These are phyloP conservation scores for Chytriomyces sp. DNA, from an alignment of 192 early-diverging fungal species.

Conservation along the genomic window DNA sequence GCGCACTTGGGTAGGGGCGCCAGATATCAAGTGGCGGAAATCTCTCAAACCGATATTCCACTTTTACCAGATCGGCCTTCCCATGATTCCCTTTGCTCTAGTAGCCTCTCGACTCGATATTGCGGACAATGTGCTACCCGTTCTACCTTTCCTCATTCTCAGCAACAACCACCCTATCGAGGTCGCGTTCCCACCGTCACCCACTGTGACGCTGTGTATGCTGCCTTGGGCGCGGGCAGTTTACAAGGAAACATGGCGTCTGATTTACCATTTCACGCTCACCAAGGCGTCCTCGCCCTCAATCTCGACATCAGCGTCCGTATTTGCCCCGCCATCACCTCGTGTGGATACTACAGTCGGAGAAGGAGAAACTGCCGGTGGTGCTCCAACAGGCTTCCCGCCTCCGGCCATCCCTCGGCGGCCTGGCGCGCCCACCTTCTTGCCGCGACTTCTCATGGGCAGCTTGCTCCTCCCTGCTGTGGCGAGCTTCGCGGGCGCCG, in stretches of 20 bases:
- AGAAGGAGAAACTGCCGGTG: background rate
- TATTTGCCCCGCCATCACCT: no score
- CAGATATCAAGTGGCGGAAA: background rate
- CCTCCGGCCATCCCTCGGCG: background rate
- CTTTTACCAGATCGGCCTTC: slow-evolving; percentile 34
- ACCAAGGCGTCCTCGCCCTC: background rate
- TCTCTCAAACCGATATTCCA: background rate
- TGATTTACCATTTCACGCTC: slow-evolving; percentile 21
- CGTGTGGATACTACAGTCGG: background rate
- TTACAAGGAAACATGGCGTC: slow-evolving; percentile 27
- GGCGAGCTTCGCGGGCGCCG: slow-evolving; percentile 6
- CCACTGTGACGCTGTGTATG: slow-evolving; percentile 39
- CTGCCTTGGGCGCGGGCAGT: slow-evolving; percentile 39
- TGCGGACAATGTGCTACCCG: slow-evolving; percentile 39
- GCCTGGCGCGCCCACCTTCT: slow-evolving; percentile 11
- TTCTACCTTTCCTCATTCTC: slow-evolving; percentile 42
- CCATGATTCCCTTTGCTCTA: slow-evolving; percentile 41
- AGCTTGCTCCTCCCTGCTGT: slow-evolving; percentile 9
- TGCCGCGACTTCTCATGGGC: slow-evolving; percentile 18
- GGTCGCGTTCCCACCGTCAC: slow-evolving; percentile 41
- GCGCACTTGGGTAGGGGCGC: background rate
- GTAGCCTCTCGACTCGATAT: slow-evolving; percentile 33
- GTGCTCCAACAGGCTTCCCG: background rate
- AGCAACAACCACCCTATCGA: slow-evolving; percentile 30
- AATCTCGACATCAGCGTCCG: background rate